Percentiles rank a stretch among this genome's conserved stretches.
Evolutionary conservation across 2,329 filamentous ascomycete species (phyloP).

Genomic region (Exophiala xenobiotica): DNA sequence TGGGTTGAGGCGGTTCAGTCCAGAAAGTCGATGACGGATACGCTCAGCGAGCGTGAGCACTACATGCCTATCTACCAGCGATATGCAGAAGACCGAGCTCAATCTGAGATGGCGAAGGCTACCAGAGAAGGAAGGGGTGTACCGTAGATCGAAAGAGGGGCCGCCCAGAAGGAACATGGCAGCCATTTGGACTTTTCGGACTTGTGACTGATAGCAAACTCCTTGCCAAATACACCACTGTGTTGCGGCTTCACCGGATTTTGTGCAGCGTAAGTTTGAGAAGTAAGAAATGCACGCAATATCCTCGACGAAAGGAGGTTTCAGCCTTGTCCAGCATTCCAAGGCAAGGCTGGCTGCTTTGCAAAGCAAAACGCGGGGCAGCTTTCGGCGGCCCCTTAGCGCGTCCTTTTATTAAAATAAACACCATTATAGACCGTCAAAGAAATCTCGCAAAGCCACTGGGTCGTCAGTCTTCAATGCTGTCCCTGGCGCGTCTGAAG

Average conservation of each 20-base stretch:
- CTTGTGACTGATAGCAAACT: no score
- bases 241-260: no score
- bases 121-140: slow-evolving; percentile 63
- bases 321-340: not conserved
- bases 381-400: not conserved
- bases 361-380: not conserved
- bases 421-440: no score
- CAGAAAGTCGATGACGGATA: slow-evolving; percentile 64
- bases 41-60: slow-evolving; percentile 64
- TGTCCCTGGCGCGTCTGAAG: no score
- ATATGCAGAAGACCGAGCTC: slow-evolving; percentile 65
- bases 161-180: no score
- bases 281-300: not conserved
- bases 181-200: no score
- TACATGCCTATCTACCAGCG: slow-evolving; percentile 69
- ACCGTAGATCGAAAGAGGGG: no score
- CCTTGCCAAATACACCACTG: no score
- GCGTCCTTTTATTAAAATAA: not conserved
- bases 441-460: no score
- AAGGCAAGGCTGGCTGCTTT: not conserved
- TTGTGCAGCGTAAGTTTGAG: not conserved
- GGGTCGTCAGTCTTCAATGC: no score
- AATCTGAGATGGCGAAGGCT: slow-evolving; percentile 61
- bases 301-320: not conserved
- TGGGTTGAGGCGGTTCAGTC: slow-evolving; percentile 62